A percentile compares a stretch with the other conserved stretches of the same genome.
Conservation (phyloP, 495 filamentous ascomycete genomes). For the Extremus antarcticus region DNA sequence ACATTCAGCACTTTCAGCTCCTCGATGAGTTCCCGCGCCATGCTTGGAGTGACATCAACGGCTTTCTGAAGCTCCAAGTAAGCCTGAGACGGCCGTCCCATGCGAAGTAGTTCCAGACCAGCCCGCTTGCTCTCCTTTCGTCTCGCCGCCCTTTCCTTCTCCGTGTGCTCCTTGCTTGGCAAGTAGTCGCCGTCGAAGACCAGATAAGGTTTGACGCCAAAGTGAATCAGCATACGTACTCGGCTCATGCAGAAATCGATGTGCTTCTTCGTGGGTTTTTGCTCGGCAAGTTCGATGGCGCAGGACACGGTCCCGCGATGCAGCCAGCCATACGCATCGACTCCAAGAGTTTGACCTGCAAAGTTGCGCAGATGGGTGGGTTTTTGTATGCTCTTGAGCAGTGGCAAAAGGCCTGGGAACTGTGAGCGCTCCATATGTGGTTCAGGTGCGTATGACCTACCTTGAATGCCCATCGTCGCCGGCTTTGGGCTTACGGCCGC, state of each 20-base stretch:
- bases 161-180: conserved; percentile 90
- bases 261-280: conserved; percentile 78
- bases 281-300: conserved; percentile 79
- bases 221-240: conserved; percentile 84
- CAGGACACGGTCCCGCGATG: conserved; percentile 88
- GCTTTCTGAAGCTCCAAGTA: conserved; percentile 86
- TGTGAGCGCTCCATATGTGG: conserved; percentile 3
- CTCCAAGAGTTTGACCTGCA: conserved; percentile 73
- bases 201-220: conserved; percentile 82
- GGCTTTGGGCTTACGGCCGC: too few relatives aligned
- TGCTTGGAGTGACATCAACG: conserved; percentile 88
- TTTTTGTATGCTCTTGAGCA: conserved; percentile 93
- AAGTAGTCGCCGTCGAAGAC: conserved; percentile 95
- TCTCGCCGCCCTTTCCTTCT: conserved; percentile 54
- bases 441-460: conserved; percentile 31
- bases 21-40: conserved; percentile 87
- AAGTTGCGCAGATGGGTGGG: conserved; percentile 78
- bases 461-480: conserved; percentile 72
- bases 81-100: conserved; percentile 69
- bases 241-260: conserved; percentile 85
- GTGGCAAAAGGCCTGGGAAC: conserved; percentile 63
- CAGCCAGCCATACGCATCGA: conserved; percentile 97
- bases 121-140: conserved; percentile 62
- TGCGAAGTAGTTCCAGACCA: conserved; percentile 68
- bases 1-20: conserved; percentile 71